Evolutionary conservation across 352 stramenopile genomes (phyloP).

Genomic region (Phytopythium boreale): DNA sequence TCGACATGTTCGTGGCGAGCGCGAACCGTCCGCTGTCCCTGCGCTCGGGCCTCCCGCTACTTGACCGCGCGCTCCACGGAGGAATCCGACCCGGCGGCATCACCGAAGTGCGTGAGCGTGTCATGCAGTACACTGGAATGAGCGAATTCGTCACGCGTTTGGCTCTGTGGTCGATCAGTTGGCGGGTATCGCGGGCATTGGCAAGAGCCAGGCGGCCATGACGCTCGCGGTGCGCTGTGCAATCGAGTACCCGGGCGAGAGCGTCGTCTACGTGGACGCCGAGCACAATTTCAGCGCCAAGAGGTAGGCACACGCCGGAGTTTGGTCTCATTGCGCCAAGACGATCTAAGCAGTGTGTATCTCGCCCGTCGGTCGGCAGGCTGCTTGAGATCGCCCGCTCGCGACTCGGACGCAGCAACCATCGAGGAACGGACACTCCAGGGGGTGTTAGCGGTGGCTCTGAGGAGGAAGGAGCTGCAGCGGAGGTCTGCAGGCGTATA

Average conservation of each 20-base stretch:
- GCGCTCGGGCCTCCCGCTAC: conserved; percentile 49
- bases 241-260: conserved; percentile 53
- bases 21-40: conserved; percentile 63
- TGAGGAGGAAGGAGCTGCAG: neutral
- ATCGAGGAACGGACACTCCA: conserved; percentile 17
- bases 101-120: conserved; percentile 31
- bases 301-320: conserved; percentile 20
- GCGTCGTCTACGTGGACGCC: conserved; percentile 67
- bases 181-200: conserved; percentile 62
- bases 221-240: conserved; percentile 69
- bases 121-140: neutral
- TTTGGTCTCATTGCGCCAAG: neutral
- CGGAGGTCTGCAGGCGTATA: conserved; percentile 38
- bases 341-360: neutral
- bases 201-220: conserved; percentile 76
- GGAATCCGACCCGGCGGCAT: conserved; percentile 53
- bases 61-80: conserved; percentile 65
- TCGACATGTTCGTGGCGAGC: conserved; percentile 77
- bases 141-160: neutral
- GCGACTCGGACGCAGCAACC: conserved; percentile 23
- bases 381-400: conserved; percentile 44
- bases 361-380: conserved; percentile 10
- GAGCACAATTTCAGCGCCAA: conserved; percentile 76
- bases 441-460: neutral
- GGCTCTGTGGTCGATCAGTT: conserved; percentile 30